Evolutionary conservation across 2,329 filamentous ascomycete species (phyloP), one percentile per base, ranked within the genome.

Genomic region (Fusarium dimerum): DNA sequence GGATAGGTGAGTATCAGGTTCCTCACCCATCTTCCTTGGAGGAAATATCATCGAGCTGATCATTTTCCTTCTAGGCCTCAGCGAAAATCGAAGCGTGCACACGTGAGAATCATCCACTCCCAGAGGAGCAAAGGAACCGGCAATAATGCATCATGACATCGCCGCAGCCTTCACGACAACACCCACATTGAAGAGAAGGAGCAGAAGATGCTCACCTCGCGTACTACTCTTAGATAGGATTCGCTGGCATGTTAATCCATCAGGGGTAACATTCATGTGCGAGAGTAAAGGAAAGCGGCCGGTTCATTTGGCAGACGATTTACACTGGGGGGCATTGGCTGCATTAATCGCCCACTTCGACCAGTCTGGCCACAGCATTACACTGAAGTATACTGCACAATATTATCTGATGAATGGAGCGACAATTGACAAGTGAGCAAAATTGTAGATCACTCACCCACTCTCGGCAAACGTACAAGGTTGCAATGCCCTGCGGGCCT

Each of bases 371-470:
- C 4, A 36, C 4, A 15, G 32, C 32, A 36, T 4, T 26, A 26
- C 20, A 26, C 20, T 26, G 4, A 4, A 26, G 20, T 26, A 7
- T 7, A 26, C n/a, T n/a, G 20, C 7, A 26, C 20, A 7, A 26
- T 26, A 7, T 7, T 26, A 26, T 26, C 36, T 48, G 54, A 52
- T 59, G 48, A 52, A 55, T 50, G 55, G 49, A 54, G 43, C 42
- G 52, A 50, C 54, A 46, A 51, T 42, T 53, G 26, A 55, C 50
- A 49, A 54, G 53, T 48, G 59, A 52, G 46, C 53, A 62, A 62
- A 64, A 59, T 57, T 54, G 63, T 61, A 64, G 63, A 65, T 65
- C 63, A 55, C 55, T 54, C 38, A 48, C 52, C 54, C 56, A 48
- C 52, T 53, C 56, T 52, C 60, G 56, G 56, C 63, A 65, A 48